Evolutionary conservation across 345 rosid genomes (phyloP).

Genomic region (Alliaria petiolata): DNA sequence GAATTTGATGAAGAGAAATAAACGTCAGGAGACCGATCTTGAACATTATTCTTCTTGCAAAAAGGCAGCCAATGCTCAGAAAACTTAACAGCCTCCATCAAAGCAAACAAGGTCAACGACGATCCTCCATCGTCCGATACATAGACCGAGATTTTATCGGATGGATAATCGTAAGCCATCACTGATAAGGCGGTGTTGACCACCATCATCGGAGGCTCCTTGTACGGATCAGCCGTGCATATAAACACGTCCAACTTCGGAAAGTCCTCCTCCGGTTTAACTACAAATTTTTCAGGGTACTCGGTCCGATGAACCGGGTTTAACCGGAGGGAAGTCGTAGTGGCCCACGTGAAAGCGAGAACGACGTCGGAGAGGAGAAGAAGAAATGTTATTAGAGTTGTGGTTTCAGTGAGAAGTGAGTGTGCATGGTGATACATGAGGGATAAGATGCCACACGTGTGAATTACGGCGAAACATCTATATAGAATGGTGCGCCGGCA

Average conservation of each 20-base stretch:
- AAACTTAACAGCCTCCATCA: conserved; percentile 70
- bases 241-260: conserved; percentile 69
- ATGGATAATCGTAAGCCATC: conserved; percentile 77
- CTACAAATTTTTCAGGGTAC: conserved; percentile 41
- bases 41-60: conserved; percentile 43
- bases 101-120: conserved; percentile 60
- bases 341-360: conserved; percentile 68
- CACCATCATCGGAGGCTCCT: conserved; percentile 73
- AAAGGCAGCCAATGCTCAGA: conserved; percentile 72
- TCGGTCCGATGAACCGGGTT: conserved; percentile 42
- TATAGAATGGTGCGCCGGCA: conserved; percentile 37
- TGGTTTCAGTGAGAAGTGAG: conserved; percentile 33
- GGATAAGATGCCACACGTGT: conserved; percentile 48
- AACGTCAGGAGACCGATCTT: conserved; percentile 53
- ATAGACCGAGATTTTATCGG: conserved; percentile 61
- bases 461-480: conserved; percentile 45
- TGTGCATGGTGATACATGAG: conserved; percentile 48
- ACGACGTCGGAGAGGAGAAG: conserved; percentile 49
- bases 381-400: conserved; percentile 11
- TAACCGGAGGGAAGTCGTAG: conserved; percentile 37
- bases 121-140: conserved; percentile 94
- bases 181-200: conserved; percentile 73
- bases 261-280: conserved; percentile 35
- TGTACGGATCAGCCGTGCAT: conserved; percentile 90
- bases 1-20: conserved; percentile 48